Evolutionary conservation across 495 filamentous ascomycete genomes (phyloP).

Genomic region (Xylaria sp.): DNA sequence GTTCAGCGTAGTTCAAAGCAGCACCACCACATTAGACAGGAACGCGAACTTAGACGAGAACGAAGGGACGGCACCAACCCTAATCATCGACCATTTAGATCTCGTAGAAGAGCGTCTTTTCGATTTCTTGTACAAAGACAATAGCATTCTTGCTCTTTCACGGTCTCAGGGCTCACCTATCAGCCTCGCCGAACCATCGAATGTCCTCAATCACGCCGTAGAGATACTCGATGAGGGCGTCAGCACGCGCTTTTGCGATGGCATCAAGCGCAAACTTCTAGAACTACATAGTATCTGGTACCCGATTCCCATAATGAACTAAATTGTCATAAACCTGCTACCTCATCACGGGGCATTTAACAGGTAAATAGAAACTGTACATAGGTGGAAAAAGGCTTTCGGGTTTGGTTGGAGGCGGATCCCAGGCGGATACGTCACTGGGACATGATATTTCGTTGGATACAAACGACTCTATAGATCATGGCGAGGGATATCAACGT

Average conservation of each 20-base stretch:
- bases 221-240: slow-evolving; percentile 53
- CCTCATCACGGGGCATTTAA: not conserved
- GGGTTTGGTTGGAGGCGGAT: not conserved
- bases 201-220: slow-evolving; percentile 53
- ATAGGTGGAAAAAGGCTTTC: not conserved
- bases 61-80: slow-evolving; percentile 28
- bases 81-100: slow-evolving; percentile 50
- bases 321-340: not conserved
- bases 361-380: not conserved
- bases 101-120: slow-evolving; percentile 48
- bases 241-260: slow-evolving; percentile 51
- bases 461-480: not conserved
- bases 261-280: slow-evolving; percentile 55
- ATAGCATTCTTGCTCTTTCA: slow-evolving; percentile 49
- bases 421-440: not conserved
- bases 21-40: slow-evolving; percentile 13
- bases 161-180: slow-evolving; percentile 38
- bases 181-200: slow-evolving; percentile 46
- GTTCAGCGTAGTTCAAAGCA: slow-evolving; percentile 46
- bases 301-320: not conserved
- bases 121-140: slow-evolving; percentile 46
- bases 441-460: not conserved
- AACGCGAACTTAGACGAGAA: slow-evolving; percentile 42
- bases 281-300: slow-evolving; percentile 31
- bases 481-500: not conserved